Conservation (phyloP, 805 yeast genomes). For the Clavispora fructus region DNA sequence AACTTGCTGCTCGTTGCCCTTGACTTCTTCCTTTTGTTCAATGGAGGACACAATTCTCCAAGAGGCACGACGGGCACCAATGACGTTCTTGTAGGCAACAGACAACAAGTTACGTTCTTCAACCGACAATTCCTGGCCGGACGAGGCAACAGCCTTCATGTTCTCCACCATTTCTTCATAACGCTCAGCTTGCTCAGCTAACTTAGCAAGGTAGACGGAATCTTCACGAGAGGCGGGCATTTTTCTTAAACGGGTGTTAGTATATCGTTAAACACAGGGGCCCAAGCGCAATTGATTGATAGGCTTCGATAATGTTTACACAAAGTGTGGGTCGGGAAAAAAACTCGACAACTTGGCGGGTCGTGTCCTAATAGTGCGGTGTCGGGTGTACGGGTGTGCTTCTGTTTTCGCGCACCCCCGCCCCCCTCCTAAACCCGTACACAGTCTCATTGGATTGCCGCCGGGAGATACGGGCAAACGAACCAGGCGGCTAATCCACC, state of each 20-base stretch:
- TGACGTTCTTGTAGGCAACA: constrained; percentile 96
- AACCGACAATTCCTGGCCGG: constrained; percentile 91
- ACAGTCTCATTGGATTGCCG: background rate
- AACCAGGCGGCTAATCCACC: background rate
- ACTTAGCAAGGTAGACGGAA: constrained; percentile 94
- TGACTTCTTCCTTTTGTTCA: constrained; percentile 96
- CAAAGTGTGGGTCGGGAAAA: constrained; percentile 6
- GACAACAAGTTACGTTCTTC: constrained; percentile 97
- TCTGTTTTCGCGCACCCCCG: background rate
- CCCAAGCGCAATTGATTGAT: constrained; percentile 1
- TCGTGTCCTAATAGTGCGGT: constrained; percentile 17
- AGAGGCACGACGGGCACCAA: constrained; percentile 98
- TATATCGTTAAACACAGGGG: constrained; percentile 1
- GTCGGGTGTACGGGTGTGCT: constrained; percentile 16
- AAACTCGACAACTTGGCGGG: constrained; percentile 14
- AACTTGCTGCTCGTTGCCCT: constrained; percentile 90
- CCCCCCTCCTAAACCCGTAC: background rate
- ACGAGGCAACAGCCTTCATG: constrained; percentile 95
- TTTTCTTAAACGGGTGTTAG: constrained; percentile 12
- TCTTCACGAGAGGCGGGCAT: constrained; percentile 93
- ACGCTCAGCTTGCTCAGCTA: constrained; percentile 99
- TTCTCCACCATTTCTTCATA: constrained; percentile 99
- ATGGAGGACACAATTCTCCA: constrained; percentile 99
- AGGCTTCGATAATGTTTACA: background rate
- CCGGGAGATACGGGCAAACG: background rate